Percentiles rank a stretch among this genome's conserved stretches.
Evolutionary conservation across 805 yeast genomes (phyloP).

Genomic region (Lipomyces starkeyi): DNA sequence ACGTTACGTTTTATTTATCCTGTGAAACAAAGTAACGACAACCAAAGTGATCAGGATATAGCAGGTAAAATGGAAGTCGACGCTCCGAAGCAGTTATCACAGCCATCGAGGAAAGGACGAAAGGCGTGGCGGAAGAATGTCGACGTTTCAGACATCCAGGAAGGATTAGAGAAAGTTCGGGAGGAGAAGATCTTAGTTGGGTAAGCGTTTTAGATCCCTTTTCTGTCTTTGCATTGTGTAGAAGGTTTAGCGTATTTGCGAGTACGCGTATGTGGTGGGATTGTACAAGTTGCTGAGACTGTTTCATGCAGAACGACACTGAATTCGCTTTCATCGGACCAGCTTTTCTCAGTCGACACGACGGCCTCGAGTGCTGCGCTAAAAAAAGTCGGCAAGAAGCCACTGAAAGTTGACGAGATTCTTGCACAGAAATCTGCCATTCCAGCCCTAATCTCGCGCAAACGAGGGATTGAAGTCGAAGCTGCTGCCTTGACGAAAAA

Average conservation of each 20-base stretch:
- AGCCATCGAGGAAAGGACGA: slow-evolving; percentile 89
- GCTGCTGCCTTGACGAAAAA: slow-evolving; percentile 47
- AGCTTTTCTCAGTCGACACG: slow-evolving; percentile 33
- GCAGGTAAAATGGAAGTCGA: slow-evolving; percentile 3
- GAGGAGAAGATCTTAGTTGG: slow-evolving; percentile 58
- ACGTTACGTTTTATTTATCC: too few species aligned
- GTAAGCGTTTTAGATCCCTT: slow-evolving; percentile 44
- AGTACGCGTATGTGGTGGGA: background rate
- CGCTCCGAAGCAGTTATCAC: slow-evolving; percentile 45
- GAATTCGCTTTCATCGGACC: slow-evolving; percentile 17
- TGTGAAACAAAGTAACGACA: background rate
- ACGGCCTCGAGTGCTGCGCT: slow-evolving; percentile 15
- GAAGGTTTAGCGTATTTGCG: background rate
- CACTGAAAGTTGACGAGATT: slow-evolving; percentile 69
- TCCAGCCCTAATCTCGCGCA: slow-evolving; percentile 59
- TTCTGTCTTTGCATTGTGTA: background rate
- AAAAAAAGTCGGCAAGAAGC: slow-evolving; percentile 30
- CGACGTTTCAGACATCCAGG: slow-evolving; percentile 79
- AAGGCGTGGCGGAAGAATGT: slow-evolving; percentile 92
- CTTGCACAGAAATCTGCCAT: slow-evolving; percentile 78
- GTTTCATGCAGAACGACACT: slow-evolving; percentile 18
- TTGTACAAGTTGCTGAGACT: background rate
- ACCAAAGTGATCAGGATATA: background rate
- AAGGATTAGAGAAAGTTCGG: slow-evolving; percentile 68
- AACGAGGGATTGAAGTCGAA: slow-evolving; percentile 40